Conservation (phyloP, 768 basidiomycete species). For the Saitozyma sp. region DNA sequence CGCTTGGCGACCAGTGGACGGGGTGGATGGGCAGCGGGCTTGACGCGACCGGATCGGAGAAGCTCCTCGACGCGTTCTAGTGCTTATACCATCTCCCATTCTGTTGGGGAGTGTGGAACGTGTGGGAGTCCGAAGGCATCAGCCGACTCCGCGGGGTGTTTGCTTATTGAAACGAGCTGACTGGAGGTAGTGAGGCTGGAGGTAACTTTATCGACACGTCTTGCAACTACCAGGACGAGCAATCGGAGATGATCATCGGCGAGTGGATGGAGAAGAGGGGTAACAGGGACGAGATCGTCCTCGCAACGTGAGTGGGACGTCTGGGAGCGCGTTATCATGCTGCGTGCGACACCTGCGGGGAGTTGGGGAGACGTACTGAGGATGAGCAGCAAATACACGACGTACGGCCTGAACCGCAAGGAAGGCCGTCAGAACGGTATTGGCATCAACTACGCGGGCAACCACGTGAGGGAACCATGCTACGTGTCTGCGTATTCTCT, state of each 20-base stretch:
- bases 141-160: too few species aligned
- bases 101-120: too few species aligned
- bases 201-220: constrained; percentile 61
- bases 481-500: too few species aligned
- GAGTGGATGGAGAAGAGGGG: constrained; percentile 57
- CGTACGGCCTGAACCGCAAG: constrained; percentile 25
- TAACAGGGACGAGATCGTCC: constrained; percentile 57
- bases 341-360: too few species aligned
- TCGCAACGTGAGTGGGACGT: constrained; percentile 54
- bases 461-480: constrained; percentile 41
- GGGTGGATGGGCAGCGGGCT: constrained; percentile 30
- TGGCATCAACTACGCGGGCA: constrained; percentile 56
- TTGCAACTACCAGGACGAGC: constrained; percentile 54
- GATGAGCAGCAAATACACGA: constrained; percentile 24
- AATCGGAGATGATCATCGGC: constrained; percentile 61
- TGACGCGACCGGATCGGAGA: constrained; percentile 27
- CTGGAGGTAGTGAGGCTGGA: constrained; percentile 51
- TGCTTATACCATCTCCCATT: constrained; percentile 1
- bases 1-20: constrained; percentile 54
- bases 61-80: constrained; percentile 27
- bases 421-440: constrained; percentile 13
- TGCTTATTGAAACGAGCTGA: too few species aligned
- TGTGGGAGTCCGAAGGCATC: background rate
- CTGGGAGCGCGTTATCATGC: too few species aligned
- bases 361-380: background rate